Evolutionary conservation across 495 filamentous ascomycete species (phyloP).

Genomic region (Filosporella fistucella): DNA sequence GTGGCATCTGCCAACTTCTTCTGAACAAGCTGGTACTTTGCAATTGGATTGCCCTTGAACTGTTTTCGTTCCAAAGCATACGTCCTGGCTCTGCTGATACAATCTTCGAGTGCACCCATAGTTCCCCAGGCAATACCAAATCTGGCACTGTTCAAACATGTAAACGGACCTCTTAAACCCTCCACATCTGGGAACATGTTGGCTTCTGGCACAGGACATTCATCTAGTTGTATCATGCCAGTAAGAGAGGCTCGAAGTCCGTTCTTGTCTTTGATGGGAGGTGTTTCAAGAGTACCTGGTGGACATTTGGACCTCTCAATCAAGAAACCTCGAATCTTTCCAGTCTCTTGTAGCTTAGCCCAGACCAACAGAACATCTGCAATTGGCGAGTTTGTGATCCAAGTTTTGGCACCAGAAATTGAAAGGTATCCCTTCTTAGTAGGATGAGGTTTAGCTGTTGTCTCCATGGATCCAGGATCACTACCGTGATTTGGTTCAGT

Average conservation of each 20-base stretch:
- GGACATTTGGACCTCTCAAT: slow-evolving; percentile 79
- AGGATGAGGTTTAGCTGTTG: slow-evolving; percentile 78
- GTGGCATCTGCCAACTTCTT: slow-evolving; percentile 93
- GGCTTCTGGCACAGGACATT: slow-evolving; percentile 80
- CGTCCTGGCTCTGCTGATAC: slow-evolving; percentile 69
- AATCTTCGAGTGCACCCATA: slow-evolving; percentile 93
- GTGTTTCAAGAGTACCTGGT: slow-evolving; percentile 85
- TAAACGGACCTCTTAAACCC: slow-evolving; percentile 84
- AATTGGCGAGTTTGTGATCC: slow-evolving; percentile 98
- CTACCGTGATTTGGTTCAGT: slow-evolving; percentile 98
- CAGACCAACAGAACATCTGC: slow-evolving; percentile 88
- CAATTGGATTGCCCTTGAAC: slow-evolving; percentile 93
- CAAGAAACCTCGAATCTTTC: slow-evolving; percentile 93
- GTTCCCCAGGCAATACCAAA: slow-evolving; percentile 91
- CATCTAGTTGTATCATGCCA: slow-evolving; percentile 94
- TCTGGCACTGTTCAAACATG: slow-evolving; percentile 87
- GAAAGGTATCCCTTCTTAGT: slow-evolving; percentile 80
- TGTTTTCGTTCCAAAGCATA: slow-evolving; percentile 92
- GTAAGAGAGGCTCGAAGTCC: slow-evolving; percentile 91
- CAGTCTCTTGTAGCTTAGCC: slow-evolving; percentile 86
- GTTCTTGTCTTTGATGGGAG: slow-evolving; percentile 90
- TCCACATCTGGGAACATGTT: slow-evolving; percentile 95
- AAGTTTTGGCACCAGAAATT: slow-evolving; percentile 87
- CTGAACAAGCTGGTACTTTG: slow-evolving; percentile 97
- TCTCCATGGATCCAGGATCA: slow-evolving; percentile 96